These are phyloP conservation scores for Fomitopsis schrenkii DNA, from an alignment of 1,284 basidiomycete genomes.

Conservation along the genomic window DNA sequence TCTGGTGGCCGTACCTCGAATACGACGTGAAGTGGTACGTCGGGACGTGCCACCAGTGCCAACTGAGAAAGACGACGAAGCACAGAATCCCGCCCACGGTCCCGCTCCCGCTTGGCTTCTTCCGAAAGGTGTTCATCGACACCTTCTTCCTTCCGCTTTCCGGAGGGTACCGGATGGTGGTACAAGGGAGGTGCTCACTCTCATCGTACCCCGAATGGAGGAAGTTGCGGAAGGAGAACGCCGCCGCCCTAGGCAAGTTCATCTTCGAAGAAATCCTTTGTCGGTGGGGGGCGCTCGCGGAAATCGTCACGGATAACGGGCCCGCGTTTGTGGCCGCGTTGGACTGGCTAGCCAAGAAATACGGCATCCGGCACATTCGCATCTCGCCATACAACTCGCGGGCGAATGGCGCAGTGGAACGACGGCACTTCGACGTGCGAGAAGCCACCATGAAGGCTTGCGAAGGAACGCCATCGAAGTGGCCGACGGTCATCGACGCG, in stretches of 20 bases:
- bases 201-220: neutral
- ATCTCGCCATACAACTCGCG: conserved; percentile 42
- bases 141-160: conserved; percentile 11
- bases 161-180: conserved; percentile 11
- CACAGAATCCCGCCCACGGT: conserved; percentile 30
- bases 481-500: conserved; percentile 21
- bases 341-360: conserved; percentile 25
- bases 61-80: conserved; percentile 18
- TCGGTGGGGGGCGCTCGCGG: conserved; percentile 15
- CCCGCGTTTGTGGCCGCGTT: conserved; percentile 29
- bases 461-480: conserved; percentile 27
- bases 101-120: conserved; percentile 25
- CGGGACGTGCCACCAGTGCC: conserved; percentile 34
- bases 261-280: conserved; percentile 24
- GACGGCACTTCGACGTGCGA: conserved; percentile 30
- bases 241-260: conserved; percentile 13
- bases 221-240: conserved; percentile 1
- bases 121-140: conserved; percentile 29
- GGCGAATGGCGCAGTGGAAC: conserved; percentile 36
- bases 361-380: conserved; percentile 33
- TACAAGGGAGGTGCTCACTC: neutral
- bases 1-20: conserved; percentile 21
- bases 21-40: conserved; percentile 17
- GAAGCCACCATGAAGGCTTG: conserved; percentile 32
- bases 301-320: conserved; percentile 24